Conservation (phyloP, 768 basidiomycete species). For the Hortiboletus campestris region DNA sequence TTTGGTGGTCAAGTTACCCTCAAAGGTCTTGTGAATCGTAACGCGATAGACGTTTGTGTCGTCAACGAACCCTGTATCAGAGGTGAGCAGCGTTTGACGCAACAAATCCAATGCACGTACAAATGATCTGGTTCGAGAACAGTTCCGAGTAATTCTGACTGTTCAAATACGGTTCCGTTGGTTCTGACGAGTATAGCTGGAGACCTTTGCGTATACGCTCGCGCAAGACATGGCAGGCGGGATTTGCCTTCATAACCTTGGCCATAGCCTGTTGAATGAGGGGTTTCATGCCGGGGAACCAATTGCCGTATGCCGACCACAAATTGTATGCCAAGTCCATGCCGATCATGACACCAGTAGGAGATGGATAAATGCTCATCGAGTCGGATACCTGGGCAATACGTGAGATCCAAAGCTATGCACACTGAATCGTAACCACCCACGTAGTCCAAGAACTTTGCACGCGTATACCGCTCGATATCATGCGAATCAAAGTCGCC, state of each 20-base stretch:
- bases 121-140: constrained; percentile 98
- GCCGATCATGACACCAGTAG: constrained; percentile 97
- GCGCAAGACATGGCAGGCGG: constrained; percentile 93
- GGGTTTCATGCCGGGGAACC: constrained; percentile 99
- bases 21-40: constrained; percentile 99
- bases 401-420: constrained; percentile 4
- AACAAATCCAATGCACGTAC: constrained; percentile 37
- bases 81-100: constrained; percentile 3
- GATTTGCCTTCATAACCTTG: constrained; percentile 99
- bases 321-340: constrained; percentile 98
- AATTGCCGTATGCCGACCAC: constrained; percentile 98
- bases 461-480: constrained; percentile 97
- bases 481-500: constrained; percentile 99
- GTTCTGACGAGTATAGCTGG: constrained; percentile 97
- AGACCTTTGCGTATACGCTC: constrained; percentile 99
- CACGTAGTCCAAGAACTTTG: constrained; percentile 98
- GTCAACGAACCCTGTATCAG: constrained; percentile 88
- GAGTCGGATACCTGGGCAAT: constrained; percentile 76
- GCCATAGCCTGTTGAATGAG: constrained; percentile 98
- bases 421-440: constrained; percentile 22
- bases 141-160: constrained; percentile 97
- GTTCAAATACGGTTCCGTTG: constrained; percentile 98
- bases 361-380: constrained; percentile 99
- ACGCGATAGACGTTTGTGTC: constrained; percentile 99
- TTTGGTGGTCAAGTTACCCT: constrained; percentile 99